A percentile compares a stretch with the other conserved stretches of the same genome.
These are phyloP conservation scores for Syncephalastrum sp. DNA, from an alignment of 371 early-diverging fungal genomes.

Conservation along the genomic window DNA sequence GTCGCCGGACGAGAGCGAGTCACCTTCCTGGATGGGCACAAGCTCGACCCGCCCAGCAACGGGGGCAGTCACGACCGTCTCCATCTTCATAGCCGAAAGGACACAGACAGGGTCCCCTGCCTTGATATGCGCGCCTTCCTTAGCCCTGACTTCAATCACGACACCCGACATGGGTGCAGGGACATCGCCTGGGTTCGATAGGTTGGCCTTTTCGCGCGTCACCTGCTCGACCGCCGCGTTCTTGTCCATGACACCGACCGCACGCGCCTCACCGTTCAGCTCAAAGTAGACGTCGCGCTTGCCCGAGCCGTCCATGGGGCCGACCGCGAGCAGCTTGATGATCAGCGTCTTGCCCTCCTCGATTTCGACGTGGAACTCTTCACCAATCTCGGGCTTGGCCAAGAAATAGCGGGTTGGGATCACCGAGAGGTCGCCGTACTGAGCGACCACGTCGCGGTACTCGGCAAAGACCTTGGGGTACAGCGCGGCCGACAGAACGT, in stretches of 20 bases:
- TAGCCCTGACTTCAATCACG: constrained; percentile 86
- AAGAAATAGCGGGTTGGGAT: constrained; percentile 92
- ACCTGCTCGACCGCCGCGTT: constrained; percentile 63
- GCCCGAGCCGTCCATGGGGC: constrained; percentile 76
- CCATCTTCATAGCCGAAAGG: constrained; percentile 97
- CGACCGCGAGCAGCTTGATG: constrained; percentile 86
- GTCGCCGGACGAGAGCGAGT: constrained; percentile 82
- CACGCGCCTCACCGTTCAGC: constrained; percentile 92
- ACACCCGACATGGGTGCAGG: constrained; percentile 97
- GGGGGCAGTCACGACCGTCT: constrained; percentile 87
- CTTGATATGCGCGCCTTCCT: constrained; percentile 79
- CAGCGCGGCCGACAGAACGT: constrained; percentile 82
- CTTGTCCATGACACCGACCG: constrained; percentile 68
- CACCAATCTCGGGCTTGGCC: constrained; percentile 78
- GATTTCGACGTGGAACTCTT: constrained; percentile 85
- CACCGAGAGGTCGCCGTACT: constrained; percentile 82
- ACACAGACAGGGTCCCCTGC: constrained; percentile 89
- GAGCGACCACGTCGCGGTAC: constrained; percentile 66
- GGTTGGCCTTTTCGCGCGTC: constrained; percentile 77
- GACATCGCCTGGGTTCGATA: constrained; percentile 75
- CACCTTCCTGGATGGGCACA: constrained; percentile 70
- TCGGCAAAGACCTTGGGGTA: constrained; percentile 96
- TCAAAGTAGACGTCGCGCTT: constrained; percentile 94
- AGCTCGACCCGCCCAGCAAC: constrained; percentile 75
- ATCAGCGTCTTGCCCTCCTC: constrained; percentile 90